Evolutionary conservation across 352 stramenopile species (phyloP), one percentile per base, ranked within the genome.

Genomic region (Pythium biforme): DNA sequence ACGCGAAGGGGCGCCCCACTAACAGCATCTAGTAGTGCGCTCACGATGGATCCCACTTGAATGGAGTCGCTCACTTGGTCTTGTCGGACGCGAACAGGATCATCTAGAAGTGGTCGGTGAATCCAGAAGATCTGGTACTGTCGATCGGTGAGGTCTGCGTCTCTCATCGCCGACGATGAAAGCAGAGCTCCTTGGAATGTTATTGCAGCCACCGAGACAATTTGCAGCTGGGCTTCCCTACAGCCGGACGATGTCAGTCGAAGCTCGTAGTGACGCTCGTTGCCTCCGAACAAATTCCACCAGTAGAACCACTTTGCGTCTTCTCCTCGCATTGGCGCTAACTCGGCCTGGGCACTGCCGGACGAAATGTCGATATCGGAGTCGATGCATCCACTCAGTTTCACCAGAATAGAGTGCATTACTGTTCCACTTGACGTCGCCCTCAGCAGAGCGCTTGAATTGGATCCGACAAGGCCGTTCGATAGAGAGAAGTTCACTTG

Each of bases 81-180:
- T 48, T 34, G 33, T 17, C 8, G 22, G 22, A 48, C 8, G n/a
- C 11, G 33, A 22, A 51, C 4, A 20, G 7, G 26, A 1, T 41
- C 45, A 10, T 58, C 58, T 14, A 40, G 2, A 20, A 29, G 37
- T 45, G 58, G 58, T 3, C 20, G n/a, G 20, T 47, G 14, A 10
- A 66, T 20, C 59, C 59, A 66, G 22, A 59, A 55, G 12, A 66
- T 48, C 23, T 59, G 58, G 22, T 29, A 59, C 9, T 54, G 40
- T 3, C 25, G 40, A 3, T 53, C 9, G 17, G 17, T 19, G 29
- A 47, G 20, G 11, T 54, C 27, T 11, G n/a, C 41, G 14, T 37
- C n/a, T 4, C 22, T 20, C 7, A 33, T 19, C 19, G 25, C 33
- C 22, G 26, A 12, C 6, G 33, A 5, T 12, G 48, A 14, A 1